Evolutionary conservation across 148 eudicot genomes (phyloP), one percentile per base, ranked within the genome.

Genomic region (Chenopodium suecicum): DNA sequence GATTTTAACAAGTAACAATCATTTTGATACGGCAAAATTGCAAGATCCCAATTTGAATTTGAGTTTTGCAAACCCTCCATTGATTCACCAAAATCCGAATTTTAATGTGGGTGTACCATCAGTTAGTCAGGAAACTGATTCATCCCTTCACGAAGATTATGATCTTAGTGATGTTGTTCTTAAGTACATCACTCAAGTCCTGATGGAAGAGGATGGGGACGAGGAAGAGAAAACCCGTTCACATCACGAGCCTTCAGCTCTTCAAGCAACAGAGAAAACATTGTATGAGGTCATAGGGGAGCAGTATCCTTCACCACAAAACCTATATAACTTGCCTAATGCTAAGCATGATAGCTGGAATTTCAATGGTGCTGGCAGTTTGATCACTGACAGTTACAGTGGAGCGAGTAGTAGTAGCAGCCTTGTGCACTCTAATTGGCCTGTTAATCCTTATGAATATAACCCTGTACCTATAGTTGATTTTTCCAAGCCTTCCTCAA

Each of bases 231-330:
- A 85, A 78, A 56, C 77, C 14, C 83, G 87, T 72, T 37, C 81
- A 54, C 82, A 85, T 88, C 91, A 91, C 46, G 88, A 84, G 76
- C 84, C 96, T 76, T 88, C 90, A 32, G 92, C 91, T 80, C 86
- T 92, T 77, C 89, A 86, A 85, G 96, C 94, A 25, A 86, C 93
- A 0, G 96, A 92, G 79, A 91, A 86, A 83, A 88, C 94, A 25
- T 87, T 92, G 60, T 91, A 84, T 67, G 96, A 92, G 79, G 96
- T 80, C 74, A 83, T 92, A 29, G 92, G 88, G 72, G 81, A 87
- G 81, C 76, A 81, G 63, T 86, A 90, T 77, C 88, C 92, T 65
- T 84, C 83, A 67, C 47, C 84, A 31, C 27, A 80, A 25, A 69
- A 73, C 70, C 69, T 73, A 48, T 27, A 56, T 71, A 74, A 79